A percentile compares a stretch with the other conserved stretches of the same genome.
phyloP scores from a whole-genome alignment of 1,139 yeast species.

The Geotrichum restrictum region DNA sequence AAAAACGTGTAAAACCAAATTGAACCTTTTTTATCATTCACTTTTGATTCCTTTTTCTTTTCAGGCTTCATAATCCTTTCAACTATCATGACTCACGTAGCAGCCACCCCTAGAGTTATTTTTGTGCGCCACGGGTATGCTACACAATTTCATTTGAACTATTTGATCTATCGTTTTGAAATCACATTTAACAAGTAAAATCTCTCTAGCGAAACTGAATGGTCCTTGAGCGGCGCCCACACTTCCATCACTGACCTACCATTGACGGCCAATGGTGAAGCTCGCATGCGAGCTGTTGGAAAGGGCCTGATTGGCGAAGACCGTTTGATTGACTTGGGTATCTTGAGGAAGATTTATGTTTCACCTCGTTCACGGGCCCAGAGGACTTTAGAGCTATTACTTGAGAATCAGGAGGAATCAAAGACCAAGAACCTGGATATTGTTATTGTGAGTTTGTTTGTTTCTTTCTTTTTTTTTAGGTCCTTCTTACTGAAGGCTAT shows the following conservation, averaged over 20 bases:
- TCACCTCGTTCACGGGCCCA: slow-evolving; percentile 81
- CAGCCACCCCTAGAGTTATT: slow-evolving; percentile 63
- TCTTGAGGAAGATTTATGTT: slow-evolving; percentile 60
- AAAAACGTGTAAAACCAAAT: background rate
- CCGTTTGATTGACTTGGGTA: slow-evolving; percentile 56
- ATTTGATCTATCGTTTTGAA: too few species aligned
- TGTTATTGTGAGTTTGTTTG: slow-evolving; percentile 6
- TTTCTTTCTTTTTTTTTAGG: background rate
- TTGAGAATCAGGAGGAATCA: slow-evolving; percentile 30
- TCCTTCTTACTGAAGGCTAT: background rate
- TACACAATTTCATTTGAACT: background rate
- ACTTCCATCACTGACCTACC: slow-evolving; percentile 80
- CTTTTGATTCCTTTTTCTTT: background rate
- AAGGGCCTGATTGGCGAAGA: slow-evolving; percentile 59
- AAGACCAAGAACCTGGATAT: background rate
- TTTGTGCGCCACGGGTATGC: slow-evolving; percentile 67
- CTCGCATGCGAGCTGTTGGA: slow-evolving; percentile 74
- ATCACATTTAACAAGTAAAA: too few species aligned
- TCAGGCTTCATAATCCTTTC: too few species aligned
- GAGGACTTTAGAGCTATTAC: slow-evolving; percentile 59
- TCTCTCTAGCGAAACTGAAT: slow-evolving; percentile 67
- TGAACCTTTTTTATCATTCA: background rate
- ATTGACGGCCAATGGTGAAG: slow-evolving; percentile 71
- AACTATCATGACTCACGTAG: background rate
- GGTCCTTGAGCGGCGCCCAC: slow-evolving; percentile 92